Evolutionary conservation across 306 rosid genomes (phyloP), one percentile per base, ranked within the genome.

Genomic region (Pyrus bretschneideri): DNA sequence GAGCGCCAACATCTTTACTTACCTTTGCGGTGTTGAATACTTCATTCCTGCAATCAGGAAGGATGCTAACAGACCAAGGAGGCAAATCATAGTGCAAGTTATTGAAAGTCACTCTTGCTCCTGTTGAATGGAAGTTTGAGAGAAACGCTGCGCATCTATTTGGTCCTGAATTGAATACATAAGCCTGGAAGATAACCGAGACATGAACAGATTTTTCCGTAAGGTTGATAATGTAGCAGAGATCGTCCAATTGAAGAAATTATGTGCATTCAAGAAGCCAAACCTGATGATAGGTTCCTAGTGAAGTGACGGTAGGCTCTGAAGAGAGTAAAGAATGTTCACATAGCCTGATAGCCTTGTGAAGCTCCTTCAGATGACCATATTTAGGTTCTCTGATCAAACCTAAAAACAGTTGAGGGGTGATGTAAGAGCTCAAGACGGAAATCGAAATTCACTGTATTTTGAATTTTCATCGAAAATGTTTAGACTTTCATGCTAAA

Each of bases 51-150:
- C 99, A 95, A 83, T 95, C 97, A 22, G 99, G 99, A 72, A 95
- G 97, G 77, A 95, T 95, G 88, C 99, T 95, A 75, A 90, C 83
- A 67, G 99, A 95, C 99, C 99, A 95, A 86, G 97, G 85, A 83
- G 99, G 97, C 81, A 95, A 84, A 74, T 85, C 84, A 58, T 92
- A 89, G 79, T 81, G 92, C 84, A 58, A 74, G 78, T 91, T 91
- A 72, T 95, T 92, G 82, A 92, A 95, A 8, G 54, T 73, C 82
- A 92, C 97, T 40, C 79, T 82, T 46, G 92, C 96, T 54, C 90
- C 83, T 52, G 68, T 69, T 8, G 86, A 31, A 72, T 91, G 82
- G 79, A 78, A 89, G 78, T 95, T 95, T 62, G 97, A 83, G 17
- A 95, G 93, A 85, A 95, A 95, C 57, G 99, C 99, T 11, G 96